Evolutionary conservation across 2,329 filamentous ascomycete genomes (phyloP), one percentile per base, ranked within the genome.

Genomic region (Fusarium lyarnte): DNA sequence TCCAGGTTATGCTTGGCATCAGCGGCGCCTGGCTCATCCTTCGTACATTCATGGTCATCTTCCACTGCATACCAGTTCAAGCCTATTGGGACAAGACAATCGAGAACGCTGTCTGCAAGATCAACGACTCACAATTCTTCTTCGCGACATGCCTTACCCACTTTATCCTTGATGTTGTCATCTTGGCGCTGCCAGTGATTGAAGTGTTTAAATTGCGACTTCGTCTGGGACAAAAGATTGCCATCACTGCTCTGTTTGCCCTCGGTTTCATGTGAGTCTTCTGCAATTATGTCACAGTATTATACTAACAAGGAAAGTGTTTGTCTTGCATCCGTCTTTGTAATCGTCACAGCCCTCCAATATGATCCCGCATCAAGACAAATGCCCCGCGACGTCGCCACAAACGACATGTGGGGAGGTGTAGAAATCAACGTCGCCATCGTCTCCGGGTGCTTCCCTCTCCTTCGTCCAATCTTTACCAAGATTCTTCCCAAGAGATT

Each of bases 31-130:
- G 79, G 79, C 66, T 80, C 17, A 70, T 77, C 10, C 61, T 80
- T 4, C 68, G 78, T 5, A 80, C 77, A 0, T 80, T 82, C 38
- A 73, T 82, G 53, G 75, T 76, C 2, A 78, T 79, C 7, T 82
- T 82, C 27, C 79, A 79, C 27, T 82, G 81, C 47, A 41, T 79
- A 14, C 81, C 81, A 0, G 72, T 82, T 3, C 77, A 79, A 8
- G 76, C 74, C 3, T 82, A 80, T 41, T 83, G 81, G 81, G 76
- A 79, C 17, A 72, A 77, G 19, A 62, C 67, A 0, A 77, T 82
- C 7, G 41, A 65, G 13, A 70, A 75, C n/a, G 76, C 73, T 0
- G 60, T 63, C 2, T 83, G 81, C 65, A 73, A 61, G 17, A 81
- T 82, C 58, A 76, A 81, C 27, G 78, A 78, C 38, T 63, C 70